Percentiles rank a stretch among this genome's conserved stretches.
These are phyloP conservation scores for Cephaloascus albidus DNA, from an alignment of 805 yeast species.

Conservation along the genomic window DNA sequence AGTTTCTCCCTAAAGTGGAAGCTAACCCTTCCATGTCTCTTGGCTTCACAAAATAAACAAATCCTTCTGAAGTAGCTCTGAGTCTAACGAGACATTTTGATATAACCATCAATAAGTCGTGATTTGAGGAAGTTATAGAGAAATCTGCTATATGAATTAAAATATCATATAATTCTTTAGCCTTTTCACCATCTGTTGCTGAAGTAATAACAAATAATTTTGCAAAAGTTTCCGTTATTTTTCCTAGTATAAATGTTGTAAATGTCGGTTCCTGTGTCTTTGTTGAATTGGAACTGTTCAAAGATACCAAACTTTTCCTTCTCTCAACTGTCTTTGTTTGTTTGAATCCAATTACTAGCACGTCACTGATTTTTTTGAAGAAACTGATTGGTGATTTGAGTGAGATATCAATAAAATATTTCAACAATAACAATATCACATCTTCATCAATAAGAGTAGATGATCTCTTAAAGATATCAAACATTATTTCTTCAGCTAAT, in stretches of 20 bases:
- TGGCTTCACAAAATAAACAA: constrained; percentile 41
- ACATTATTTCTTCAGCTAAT: constrained; percentile 20
- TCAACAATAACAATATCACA: constrained; percentile 19
- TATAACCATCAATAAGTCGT: constrained; percentile 32
- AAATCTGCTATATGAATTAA: constrained; percentile 24
- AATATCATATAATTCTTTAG: constrained; percentile 16
- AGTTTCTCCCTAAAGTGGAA: constrained; percentile 45
- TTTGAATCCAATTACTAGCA: background rate
- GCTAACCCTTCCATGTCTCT: constrained; percentile 60
- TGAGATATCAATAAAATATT: constrained; percentile 15
- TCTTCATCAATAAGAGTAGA: constrained; percentile 17
- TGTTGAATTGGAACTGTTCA: constrained; percentile 1
- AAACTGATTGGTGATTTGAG: constrained; percentile 6
- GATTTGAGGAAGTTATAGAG: constrained; percentile 22
- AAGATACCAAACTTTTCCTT: constrained; percentile 16
- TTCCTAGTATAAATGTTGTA: constrained; percentile 1
- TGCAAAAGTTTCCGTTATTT: constrained; percentile 7
- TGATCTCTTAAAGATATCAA: constrained; percentile 19
- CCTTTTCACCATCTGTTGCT: constrained; percentile 13
- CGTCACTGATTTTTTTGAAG: constrained; percentile 8
- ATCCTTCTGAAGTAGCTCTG: constrained; percentile 34
- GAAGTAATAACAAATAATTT: constrained; percentile 15
- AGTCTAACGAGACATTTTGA: constrained; percentile 46
- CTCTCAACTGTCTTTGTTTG: constrained; percentile 5
- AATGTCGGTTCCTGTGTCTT: background rate